Evolutionary conservation across 73 alveolate species (phyloP), one percentile per base, ranked within the genome.

Genomic region (Tetrahymena thermophila): DNA sequence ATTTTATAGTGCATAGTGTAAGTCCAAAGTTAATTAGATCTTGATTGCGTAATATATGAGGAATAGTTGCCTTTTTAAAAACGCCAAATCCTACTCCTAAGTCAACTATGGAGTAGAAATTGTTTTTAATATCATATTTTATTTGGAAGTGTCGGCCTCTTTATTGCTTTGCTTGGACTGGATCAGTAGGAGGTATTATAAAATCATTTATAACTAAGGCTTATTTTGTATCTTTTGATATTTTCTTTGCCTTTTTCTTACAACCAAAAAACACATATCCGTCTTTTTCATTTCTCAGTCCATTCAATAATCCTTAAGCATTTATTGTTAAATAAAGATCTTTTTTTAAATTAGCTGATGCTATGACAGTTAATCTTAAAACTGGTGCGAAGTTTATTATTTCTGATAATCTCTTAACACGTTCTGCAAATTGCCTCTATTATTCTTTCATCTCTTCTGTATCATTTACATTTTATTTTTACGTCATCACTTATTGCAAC

Each of bases 61-160:
- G 40, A 17, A 35, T 34, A 44, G 83, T 93, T 23, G 85, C 71
- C 37, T 93, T 93, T 93, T 56, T 93, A 35, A 93, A 93, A 93
- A 28, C 85, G 16, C 94, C 94, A 93, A 93, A 93, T 10, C 94
- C 94, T 44, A 44, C 71, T 93, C 94, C 94, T 93, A 93, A 93
- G 34, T 93, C 94, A 34, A 93, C 71, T n/a, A 93, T 93, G 21
- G 71, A 9, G 40, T 93, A 93, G 40, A 44, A 44, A 44, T 44
- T 44, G 15, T 93, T 34, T 34, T 93, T 44, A 34, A 56, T 44
- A 93, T 93, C 85, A 34, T 44, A 93, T 93, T 93, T 93, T 93
- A 93, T 35, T 93, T 93, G 31, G 37, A 93, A 93, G 16, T 93
- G 94, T 10, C 85, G 34, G 6, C 94, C 94, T 44, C 71, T 93